Evolutionary conservation across 352 stramenopile species (phyloP), one percentile per base, ranked within the genome.

Genomic region (Phytophthora vignae): DNA sequence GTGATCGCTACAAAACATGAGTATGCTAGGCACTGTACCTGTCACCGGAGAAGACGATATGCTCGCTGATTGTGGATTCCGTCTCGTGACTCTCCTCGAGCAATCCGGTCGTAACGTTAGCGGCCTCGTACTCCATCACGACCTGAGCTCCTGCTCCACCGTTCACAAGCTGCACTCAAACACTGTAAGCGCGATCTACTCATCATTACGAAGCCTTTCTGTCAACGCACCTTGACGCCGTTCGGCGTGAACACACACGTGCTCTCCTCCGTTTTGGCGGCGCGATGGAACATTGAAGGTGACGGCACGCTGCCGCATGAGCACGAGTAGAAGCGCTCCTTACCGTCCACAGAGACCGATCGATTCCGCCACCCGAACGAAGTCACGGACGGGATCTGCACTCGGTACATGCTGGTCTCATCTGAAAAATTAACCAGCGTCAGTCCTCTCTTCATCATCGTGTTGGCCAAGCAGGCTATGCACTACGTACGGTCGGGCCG

Each of bases 31-130:
- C 31, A 36, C 31, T 36, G 8, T 36, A 81, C 73, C 64, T 84
- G 11, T 89, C 76, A 15, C 83, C 81, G 0, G 81, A 90, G 75
- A 89, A 91, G 10, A 88, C 82, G 21, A 91, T 71, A 57, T 89
- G 83, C 44, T 91, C 79, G 25, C 84, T 91, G 19, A 91, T 72
- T 1, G 78, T 83, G 0, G 73, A 53, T 7, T 87, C 76, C 14
- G 78, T 59, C 1, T 79, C 69, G 19, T 71, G 29, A 25, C 8
- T 77, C 5, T 71, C 54, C 25, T 80, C 55, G 40, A 80, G 69
- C 52, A 80, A 36, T 8, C n/a, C 60, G 2, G 63, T 64, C 3
- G 62, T 60, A 25, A 36, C 31, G 7, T 36, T 36, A 17, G 55
- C 74, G 0, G 74, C 57, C 38, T 81, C 74, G 27, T 73, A 75